phyloP scores from a whole-genome alignment of 202 grass and related monocot genomes.

The Tripidium arundinaceum region DNA sequence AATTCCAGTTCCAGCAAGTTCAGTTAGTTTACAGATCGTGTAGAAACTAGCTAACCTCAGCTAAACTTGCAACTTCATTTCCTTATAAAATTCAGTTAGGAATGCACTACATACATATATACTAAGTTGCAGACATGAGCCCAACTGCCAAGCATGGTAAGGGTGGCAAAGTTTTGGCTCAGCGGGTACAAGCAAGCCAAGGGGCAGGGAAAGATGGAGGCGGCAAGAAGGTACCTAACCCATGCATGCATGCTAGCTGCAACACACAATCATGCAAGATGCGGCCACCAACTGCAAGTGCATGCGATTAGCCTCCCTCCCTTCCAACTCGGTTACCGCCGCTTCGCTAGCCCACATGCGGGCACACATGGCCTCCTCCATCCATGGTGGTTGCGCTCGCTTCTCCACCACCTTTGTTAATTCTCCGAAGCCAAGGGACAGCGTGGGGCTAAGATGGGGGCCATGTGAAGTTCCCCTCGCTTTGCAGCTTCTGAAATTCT shows the following conservation, averaged over 20 bases:
- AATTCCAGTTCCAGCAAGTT: background rate
- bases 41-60: background rate
- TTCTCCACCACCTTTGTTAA: conserved; percentile 14
- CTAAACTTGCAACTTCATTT: background rate
- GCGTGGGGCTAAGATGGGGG: conserved; percentile 48
- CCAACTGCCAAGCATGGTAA: background rate
- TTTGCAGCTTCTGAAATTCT: conserved; percentile 37
- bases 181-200: too few relatives aligned
- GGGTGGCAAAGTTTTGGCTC: background rate
- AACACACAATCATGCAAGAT: conserved; percentile 33
- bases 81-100: background rate
- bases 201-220: background rate
- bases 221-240: conserved; percentile 25
- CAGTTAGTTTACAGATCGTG: background rate
- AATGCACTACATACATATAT: background rate
- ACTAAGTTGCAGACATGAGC: background rate
- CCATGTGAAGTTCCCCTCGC: conserved; percentile 64
- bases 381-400: background rate
- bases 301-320: conserved; percentile 41
- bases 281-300: conserved; percentile 56
- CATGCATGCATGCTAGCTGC: background rate
- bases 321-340: conserved; percentile 29
- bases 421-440: conserved; percentile 17
- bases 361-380: conserved; percentile 65
- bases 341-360: conserved; percentile 52